phyloP scores from a whole-genome alignment of 2,329 filamentous ascomycete genomes.

The Escovopsis weberi region DNA sequence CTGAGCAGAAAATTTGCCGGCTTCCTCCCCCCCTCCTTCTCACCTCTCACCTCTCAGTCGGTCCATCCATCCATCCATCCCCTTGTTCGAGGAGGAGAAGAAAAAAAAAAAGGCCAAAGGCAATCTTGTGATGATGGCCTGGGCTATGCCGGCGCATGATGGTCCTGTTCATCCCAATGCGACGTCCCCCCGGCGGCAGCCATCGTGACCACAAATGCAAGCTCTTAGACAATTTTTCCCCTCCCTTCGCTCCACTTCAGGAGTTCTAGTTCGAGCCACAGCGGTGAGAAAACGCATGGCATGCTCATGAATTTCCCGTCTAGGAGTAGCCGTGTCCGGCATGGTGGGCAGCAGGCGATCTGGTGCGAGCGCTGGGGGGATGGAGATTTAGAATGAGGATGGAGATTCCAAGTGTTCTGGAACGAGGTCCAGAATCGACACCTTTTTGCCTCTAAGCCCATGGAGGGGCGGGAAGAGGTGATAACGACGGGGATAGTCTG shows the following conservation, averaged over 20 bases:
- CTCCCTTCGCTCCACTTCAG: constrained; percentile 1
- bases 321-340: constrained; percentile 1
- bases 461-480: constrained; percentile 1
- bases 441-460: background rate
- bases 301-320: constrained; percentile 8
- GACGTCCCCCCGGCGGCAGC: background rate
- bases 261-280: constrained; percentile 1
- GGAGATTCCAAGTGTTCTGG: constrained; percentile 9
- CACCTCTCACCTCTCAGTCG: too few species aligned
- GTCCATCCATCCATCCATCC: too few species aligned
- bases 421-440: constrained; percentile 6
- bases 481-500: background rate
- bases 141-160: background rate
- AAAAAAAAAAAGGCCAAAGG: too few species aligned
- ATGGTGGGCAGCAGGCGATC: too few species aligned
- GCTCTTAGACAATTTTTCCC: background rate
- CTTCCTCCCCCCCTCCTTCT: too few species aligned
- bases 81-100: too few species aligned
- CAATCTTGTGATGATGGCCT: background rate
- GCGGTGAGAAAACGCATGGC: constrained; percentile 11
- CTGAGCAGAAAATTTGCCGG: too few species aligned
- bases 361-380: background rate
- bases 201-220: background rate
- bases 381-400: constrained; percentile 1
- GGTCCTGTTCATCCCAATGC: background rate